Conservation (phyloP, 2,329 filamentous ascomycete species). For the Aspergillus sergii region DNA sequence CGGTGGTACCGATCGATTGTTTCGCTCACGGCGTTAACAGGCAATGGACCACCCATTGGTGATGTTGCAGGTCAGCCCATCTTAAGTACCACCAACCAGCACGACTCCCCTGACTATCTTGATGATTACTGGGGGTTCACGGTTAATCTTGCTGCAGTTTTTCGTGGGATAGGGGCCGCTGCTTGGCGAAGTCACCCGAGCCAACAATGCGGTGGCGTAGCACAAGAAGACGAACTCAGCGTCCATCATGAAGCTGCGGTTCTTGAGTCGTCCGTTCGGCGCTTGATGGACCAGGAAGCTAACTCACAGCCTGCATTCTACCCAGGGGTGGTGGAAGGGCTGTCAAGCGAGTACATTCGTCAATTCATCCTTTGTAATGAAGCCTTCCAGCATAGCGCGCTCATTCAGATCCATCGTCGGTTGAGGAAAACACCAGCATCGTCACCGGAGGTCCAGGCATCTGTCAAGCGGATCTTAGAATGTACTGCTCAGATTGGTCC, state of each 20-base stretch:
- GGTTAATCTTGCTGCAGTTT: slow-evolving; percentile 40
- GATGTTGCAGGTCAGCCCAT: slow-evolving; percentile 22
- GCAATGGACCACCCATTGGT: slow-evolving; percentile 40
- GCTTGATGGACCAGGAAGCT: slow-evolving; percentile 37
- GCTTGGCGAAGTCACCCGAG: slow-evolving; percentile 34
- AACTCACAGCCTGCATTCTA: slow-evolving; percentile 36
- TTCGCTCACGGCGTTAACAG: slow-evolving; percentile 44
- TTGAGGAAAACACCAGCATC: slow-evolving; percentile 35
- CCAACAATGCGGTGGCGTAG: slow-evolving; percentile 14
- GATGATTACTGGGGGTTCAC: slow-evolving; percentile 50
- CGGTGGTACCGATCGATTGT: slow-evolving; percentile 48
- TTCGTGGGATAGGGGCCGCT: slow-evolving; percentile 42
- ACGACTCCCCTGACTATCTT: slow-evolving; percentile 35
- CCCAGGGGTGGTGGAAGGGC: slow-evolving; percentile 36
- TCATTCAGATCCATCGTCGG: slow-evolving; percentile 47
- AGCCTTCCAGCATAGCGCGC: slow-evolving; percentile 47
- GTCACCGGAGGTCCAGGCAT: slow-evolving; percentile 36
- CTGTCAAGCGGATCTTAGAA: slow-evolving; percentile 43
- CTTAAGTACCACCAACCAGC: slow-evolving; percentile 16
- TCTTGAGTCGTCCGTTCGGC: slow-evolving; percentile 37
- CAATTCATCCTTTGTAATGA: slow-evolving; percentile 46
- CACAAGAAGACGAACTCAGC: slow-evolving; percentile 24
- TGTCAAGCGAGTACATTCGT: slow-evolving; percentile 34
- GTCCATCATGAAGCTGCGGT: slow-evolving; percentile 32
- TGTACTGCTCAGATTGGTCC: slow-evolving; percentile 43